Conservation (phyloP, 2,329 filamentous ascomycete genomes). For the Fusarium sp. region DNA sequence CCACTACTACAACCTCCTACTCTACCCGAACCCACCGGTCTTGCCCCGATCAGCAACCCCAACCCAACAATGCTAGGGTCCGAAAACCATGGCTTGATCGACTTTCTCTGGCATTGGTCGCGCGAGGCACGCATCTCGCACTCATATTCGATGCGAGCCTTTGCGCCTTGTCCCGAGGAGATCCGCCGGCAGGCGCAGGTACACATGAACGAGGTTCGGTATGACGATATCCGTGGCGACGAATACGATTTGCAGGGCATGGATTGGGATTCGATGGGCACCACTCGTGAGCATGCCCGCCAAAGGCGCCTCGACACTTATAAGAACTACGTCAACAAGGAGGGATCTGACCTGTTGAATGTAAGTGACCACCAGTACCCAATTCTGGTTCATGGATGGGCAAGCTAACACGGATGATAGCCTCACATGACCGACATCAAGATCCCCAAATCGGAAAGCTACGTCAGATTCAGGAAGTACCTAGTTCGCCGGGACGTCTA, state of each 20-base stretch:
- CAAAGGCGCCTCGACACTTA: constrained; percentile 62
- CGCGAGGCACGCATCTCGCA: constrained; percentile 44
- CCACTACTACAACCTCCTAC: background rate
- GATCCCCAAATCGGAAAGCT: constrained; percentile 58
- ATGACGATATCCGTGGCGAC: constrained; percentile 66
- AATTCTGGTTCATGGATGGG: background rate
- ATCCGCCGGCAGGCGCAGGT: constrained; percentile 48
- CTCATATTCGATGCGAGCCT: constrained; percentile 38
- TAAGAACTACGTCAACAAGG: constrained; percentile 68
- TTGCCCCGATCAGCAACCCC: constrained; percentile 47
- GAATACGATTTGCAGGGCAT: constrained; percentile 70
- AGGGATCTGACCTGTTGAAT: constrained; percentile 58
- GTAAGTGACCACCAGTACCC: constrained; percentile 53
- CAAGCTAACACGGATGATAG: constrained; percentile 24
- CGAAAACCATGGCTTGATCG: constrained; percentile 61
- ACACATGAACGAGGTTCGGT: constrained; percentile 46
- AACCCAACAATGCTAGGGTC: constrained; percentile 57
- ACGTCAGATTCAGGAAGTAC: constrained; percentile 70
- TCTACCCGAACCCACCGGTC: constrained; percentile 12
- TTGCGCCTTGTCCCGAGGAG: constrained; percentile 44
- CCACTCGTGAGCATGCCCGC: constrained; percentile 62
- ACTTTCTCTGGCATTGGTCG: constrained; percentile 65
- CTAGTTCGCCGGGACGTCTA: constrained; percentile 65
- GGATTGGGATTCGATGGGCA: constrained; percentile 66
- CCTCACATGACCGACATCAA: constrained; percentile 36